These are phyloP conservation scores for Verticillium tricorpus DNA, from an alignment of 2,329 filamentous ascomycete species.

Conservation along the genomic window DNA sequence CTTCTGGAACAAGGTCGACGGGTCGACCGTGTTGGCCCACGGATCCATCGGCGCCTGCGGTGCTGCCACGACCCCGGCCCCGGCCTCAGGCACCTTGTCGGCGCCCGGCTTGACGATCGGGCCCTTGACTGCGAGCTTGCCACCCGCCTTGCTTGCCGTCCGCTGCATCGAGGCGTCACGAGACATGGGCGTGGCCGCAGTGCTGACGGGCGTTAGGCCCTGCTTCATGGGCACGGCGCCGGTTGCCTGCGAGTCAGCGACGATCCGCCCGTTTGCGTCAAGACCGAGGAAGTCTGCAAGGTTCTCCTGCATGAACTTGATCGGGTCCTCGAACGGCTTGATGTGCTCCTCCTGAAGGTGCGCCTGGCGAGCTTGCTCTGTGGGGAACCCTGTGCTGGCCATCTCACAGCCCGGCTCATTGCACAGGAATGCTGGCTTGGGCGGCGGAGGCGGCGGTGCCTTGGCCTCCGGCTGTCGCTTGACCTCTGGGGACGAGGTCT, in stretches of 20 bases:
- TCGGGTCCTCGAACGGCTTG: constrained; percentile 49
- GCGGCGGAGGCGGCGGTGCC: constrained; percentile 12
- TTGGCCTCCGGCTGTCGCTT: constrained; percentile 25
- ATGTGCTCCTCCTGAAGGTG: constrained; percentile 58
- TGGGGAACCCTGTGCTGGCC: constrained; percentile 43
- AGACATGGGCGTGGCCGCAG: constrained; percentile 44
- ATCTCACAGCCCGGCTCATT: constrained; percentile 51
- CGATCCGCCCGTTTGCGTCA: constrained; percentile 42
- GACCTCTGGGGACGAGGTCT: constrained; percentile 42
- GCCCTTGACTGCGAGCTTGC: constrained; percentile 25
- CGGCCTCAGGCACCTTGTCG: constrained; percentile 25
- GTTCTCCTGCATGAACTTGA: constrained; percentile 47
- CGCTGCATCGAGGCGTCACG: constrained; percentile 47
- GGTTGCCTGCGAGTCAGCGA: constrained; percentile 22
- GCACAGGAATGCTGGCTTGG: constrained; percentile 44
- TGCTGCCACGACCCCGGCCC: constrained; percentile 16
- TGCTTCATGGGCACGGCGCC: constrained; percentile 41
- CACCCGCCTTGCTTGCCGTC: constrained; percentile 39
- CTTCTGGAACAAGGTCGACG: constrained; percentile 34
- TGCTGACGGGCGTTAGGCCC: constrained; percentile 38
- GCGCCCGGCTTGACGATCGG: constrained; percentile 23
- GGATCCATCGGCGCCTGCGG: constrained; percentile 14
- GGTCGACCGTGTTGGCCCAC: constrained; percentile 37
- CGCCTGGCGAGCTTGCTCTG: constrained; percentile 46
- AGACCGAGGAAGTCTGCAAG: constrained; percentile 45